Conservation (phyloP, 179 eudicot species). For the Silene coronaria region DNA sequence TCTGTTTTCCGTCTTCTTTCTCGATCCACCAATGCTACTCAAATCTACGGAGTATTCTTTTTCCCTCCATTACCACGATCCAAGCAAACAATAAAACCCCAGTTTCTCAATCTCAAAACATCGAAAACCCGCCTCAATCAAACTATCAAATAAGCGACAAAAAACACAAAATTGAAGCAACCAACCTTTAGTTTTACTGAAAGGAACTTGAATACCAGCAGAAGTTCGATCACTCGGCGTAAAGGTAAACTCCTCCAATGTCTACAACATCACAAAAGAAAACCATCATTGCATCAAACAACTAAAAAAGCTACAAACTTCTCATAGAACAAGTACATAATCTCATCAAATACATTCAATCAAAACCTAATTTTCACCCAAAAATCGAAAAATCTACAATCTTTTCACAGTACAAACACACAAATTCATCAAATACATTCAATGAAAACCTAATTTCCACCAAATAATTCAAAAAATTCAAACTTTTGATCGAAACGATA, state of each 20-base stretch:
- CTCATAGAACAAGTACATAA: background rate
- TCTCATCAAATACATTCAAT: background rate
- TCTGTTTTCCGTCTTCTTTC: too few species aligned
- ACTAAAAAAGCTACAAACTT: background rate
- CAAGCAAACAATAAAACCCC: background rate
- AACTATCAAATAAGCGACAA: background rate
- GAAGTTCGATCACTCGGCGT: constrained; percentile 56
- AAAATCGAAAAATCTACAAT: background rate
- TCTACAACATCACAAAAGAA: constrained; percentile 38
- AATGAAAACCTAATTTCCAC: background rate
- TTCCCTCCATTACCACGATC: background rate
- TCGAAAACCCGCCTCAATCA: background rate
- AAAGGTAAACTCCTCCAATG: constrained; percentile 48
- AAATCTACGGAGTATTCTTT: background rate
- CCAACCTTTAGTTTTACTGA: constrained; percentile 57
- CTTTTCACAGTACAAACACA: background rate
- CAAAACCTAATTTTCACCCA: background rate
- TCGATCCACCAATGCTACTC: background rate
- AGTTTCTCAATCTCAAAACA: background rate
- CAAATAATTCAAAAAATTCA: background rate
- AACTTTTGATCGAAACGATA: background rate
- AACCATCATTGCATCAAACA: background rate
- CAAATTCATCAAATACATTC: background rate
- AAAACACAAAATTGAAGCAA: background rate
- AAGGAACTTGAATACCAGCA: constrained; percentile 42